phyloP scores from a whole-genome alignment of 345 rosid genomes.

The Angophora floribunda region DNA sequence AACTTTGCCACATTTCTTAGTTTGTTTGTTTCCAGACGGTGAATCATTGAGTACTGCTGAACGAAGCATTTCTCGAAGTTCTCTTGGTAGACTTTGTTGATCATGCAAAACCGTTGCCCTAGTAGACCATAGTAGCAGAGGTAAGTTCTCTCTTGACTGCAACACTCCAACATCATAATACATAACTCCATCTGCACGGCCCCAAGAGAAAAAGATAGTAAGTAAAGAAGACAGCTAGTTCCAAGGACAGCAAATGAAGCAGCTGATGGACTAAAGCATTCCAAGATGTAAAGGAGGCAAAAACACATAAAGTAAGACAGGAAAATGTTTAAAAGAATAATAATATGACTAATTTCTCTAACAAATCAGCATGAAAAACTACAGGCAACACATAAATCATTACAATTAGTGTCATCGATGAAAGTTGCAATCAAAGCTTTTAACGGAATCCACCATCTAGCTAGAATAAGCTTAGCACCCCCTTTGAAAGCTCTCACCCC shows the following conservation, averaged over 20 bases:
- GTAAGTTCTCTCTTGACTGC: slow-evolving; percentile 38
- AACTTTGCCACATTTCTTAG: slow-evolving; percentile 82
- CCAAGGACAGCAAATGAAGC: not conserved
- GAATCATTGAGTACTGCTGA: slow-evolving; percentile 91
- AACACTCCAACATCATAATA: slow-evolving; percentile 89
- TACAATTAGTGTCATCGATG: too few relatives aligned
- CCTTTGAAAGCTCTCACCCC: too few relatives aligned
- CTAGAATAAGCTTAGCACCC: too few relatives aligned
- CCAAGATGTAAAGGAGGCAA: not conserved
- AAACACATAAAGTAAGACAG: not conserved
- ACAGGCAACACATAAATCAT: too few relatives aligned
- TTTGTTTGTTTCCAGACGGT: slow-evolving; percentile 85
- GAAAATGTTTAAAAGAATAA: too few relatives aligned
- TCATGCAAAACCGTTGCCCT: slow-evolving; percentile 90
- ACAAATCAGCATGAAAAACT: too few relatives aligned
- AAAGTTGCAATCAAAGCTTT: too few relatives aligned
- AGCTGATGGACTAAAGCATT: not conserved
- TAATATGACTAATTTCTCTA: too few relatives aligned
- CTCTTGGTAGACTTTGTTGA: slow-evolving; percentile 80
- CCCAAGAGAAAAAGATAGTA: not conserved
- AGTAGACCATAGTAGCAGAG: slow-evolving; percentile 57
- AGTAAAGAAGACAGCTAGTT: not conserved
- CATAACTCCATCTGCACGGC: slow-evolving; percentile 82
- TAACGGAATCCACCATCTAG: too few relatives aligned
- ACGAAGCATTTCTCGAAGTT: slow-evolving; percentile 89